phyloP scores from a whole-genome alignment of 768 basidiomycete species.

The Mycena leptocephala region DNA sequence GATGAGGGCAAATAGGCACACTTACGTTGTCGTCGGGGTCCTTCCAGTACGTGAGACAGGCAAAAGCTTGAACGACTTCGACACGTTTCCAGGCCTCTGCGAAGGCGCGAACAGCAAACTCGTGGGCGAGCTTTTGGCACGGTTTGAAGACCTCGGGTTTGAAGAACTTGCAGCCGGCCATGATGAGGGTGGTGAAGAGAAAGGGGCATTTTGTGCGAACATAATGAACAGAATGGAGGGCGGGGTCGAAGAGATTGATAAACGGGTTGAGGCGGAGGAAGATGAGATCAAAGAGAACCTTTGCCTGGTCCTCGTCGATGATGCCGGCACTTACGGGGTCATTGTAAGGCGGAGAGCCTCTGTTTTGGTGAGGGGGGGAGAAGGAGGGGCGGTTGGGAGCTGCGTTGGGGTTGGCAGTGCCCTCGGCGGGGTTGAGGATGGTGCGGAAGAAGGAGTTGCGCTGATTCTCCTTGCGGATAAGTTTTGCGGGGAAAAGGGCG shows the following conservation, averaged over 20 bases:
- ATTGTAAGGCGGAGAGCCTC: constrained; percentile 51
- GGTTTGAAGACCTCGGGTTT: constrained; percentile 76
- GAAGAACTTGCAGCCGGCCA: constrained; percentile 91
- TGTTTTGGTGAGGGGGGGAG: constrained; percentile 51
- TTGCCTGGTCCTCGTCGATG: constrained; percentile 79
- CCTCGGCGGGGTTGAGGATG: constrained; percentile 82
- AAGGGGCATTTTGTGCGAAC: constrained; percentile 87
- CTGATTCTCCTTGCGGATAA: constrained; percentile 81
- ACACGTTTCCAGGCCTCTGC: constrained; percentile 85
- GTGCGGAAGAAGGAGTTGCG: constrained; percentile 88
- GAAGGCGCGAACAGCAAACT: constrained; percentile 85
- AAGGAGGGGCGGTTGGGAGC: constrained; percentile 54
- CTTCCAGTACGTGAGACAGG: constrained; percentile 92
- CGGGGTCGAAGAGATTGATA: constrained; percentile 90
- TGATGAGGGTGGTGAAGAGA: constrained; percentile 88
- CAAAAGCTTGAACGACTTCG: constrained; percentile 92
- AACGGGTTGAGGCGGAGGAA: constrained; percentile 92
- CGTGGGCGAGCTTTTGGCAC: constrained; percentile 81
- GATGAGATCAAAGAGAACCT: constrained; percentile 82
- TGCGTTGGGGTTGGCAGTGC: constrained; percentile 52
- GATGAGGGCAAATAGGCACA: constrained; percentile 40
- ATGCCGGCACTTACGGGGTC: constrained; percentile 85
- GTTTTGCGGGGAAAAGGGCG: constrained; percentile 79
- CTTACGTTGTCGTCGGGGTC: constrained; percentile 87
- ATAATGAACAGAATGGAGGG: constrained; percentile 86